Evolutionary conservation across 208 protist species (phyloP).

Genomic region (Acanthamoeba triangularis): DNA sequence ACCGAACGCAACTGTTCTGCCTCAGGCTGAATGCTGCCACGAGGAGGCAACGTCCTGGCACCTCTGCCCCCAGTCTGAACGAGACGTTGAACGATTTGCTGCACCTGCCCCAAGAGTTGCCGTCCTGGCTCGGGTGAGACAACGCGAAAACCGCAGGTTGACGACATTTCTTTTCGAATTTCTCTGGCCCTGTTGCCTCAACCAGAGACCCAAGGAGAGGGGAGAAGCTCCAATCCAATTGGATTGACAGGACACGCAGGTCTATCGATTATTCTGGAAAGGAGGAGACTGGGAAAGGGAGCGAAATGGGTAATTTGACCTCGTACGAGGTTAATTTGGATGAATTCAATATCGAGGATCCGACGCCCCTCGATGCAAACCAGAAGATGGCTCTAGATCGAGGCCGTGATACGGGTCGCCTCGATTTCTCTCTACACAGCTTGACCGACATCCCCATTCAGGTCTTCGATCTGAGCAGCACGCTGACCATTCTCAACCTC

Average conservation of each 20-base stretch:
- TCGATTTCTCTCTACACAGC: slow-evolving; percentile 48
- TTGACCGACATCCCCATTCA: slow-evolving; percentile 50
- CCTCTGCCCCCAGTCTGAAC: no score
- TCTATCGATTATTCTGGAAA: no score
- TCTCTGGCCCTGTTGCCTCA: no score
- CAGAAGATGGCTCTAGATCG: slow-evolving; percentile 42
- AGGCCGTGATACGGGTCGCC: not conserved
- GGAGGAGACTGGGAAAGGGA: not conserved
- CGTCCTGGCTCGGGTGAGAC: no score
- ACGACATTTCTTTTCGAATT: no score
- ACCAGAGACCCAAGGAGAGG: not conserved
- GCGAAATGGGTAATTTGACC: slow-evolving; percentile 32
- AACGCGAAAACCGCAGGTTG: no score
- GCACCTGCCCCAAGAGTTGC: no score
- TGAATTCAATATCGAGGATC: slow-evolving; percentile 54
- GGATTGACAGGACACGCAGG: no score
- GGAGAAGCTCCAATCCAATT: not conserved
- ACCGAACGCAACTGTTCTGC: no score
- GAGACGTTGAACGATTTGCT: no score
- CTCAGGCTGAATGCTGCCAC: no score
- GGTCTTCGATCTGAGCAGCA: slow-evolving; percentile 41
- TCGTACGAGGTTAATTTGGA: slow-evolving; percentile 67
- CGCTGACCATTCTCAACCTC: slow-evolving; percentile 55
- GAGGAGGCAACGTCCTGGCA: no score
- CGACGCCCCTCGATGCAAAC: slow-evolving; percentile 17